phyloP scores from a whole-genome alignment of 148 eudicot genomes.

The Polygonum aviculare region DNA sequence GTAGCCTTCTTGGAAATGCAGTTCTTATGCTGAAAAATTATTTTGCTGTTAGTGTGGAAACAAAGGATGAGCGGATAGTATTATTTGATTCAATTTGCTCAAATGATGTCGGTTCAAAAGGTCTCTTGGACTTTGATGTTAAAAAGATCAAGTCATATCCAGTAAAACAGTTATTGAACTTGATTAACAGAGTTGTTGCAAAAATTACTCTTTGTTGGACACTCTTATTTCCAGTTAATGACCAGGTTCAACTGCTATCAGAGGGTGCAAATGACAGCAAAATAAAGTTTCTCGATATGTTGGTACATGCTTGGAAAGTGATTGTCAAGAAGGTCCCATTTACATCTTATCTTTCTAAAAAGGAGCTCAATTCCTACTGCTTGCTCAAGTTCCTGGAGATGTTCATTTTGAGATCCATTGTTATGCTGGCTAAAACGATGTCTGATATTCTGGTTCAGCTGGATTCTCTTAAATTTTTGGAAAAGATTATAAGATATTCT shows the following conservation, averaged over 20 bases:
- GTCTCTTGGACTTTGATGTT: conserved; percentile 36
- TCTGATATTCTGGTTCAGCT: conserved; percentile 33
- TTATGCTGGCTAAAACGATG: conserved; percentile 36
- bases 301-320: conserved; percentile 57
- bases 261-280: conserved; percentile 19
- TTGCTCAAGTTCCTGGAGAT: conserved; percentile 59
- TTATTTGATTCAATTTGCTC: conserved; percentile 47
- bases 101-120: conserved; percentile 18
- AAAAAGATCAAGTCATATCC: conserved; percentile 27
- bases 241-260: conserved; percentile 15
- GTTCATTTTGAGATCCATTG: conserved; percentile 37
- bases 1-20: conserved; percentile 64
- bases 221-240: conserved; percentile 39
- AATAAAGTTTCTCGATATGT: conserved; percentile 32
- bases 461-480: conserved; percentile 47
- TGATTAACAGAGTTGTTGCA: conserved; percentile 51
- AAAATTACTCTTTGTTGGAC: conserved; percentile 47
- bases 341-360: conserved; percentile 14
- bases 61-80: conserved; percentile 32
- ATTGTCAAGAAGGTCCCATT: conserved; percentile 47
- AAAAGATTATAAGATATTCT: conserved; percentile 44
- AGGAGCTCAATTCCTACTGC: conserved; percentile 18
- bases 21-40: conserved; percentile 37
- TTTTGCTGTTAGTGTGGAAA: conserved; percentile 26
- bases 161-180: conserved; percentile 35